phyloP scores from a whole-genome alignment of 73 alveolate genomes.

The Loxodes magnus region DNA sequence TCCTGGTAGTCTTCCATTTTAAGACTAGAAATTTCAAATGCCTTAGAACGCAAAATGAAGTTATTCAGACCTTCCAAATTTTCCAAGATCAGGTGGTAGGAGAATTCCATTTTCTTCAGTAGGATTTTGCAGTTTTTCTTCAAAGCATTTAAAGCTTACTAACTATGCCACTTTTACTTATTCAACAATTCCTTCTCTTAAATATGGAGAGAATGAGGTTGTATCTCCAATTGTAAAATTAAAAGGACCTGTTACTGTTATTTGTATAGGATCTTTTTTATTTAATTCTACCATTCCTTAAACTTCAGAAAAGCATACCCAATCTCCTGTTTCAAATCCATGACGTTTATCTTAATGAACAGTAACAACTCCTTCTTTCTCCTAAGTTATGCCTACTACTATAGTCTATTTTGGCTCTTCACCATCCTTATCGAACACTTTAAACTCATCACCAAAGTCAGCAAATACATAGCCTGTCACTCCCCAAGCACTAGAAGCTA shows the following conservation, averaged over 20 bases:
- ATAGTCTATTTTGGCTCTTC: conserved; percentile 91
- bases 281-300: conserved; percentile 98
- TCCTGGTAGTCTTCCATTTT: conserved; percentile 50
- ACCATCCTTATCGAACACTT: conserved; percentile 49
- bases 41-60: conserved; percentile 39
- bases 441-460: conserved; percentile 86
- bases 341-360: conserved; percentile 87
- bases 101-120: not conserved
- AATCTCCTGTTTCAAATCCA: conserved; percentile 88
- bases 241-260: conserved; percentile 66
- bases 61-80: conserved; percentile 40
- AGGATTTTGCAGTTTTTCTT: conserved; percentile 1
- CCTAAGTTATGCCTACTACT: conserved; percentile 64
- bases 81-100: conserved; percentile 32
- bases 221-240: conserved; percentile 89
- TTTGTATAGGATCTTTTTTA: conserved; percentile 72
- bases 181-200: conserved; percentile 89
- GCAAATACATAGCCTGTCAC: conserved; percentile 85
- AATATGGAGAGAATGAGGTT: conserved; percentile 65
- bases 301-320: conserved; percentile 90
- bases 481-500: conserved; percentile 63
- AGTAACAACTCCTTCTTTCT: conserved; percentile 66
- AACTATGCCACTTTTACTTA: conserved; percentile 74
- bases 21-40: conserved; percentile 24
- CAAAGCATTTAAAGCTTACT: not conserved